A percentile compares a stretch with the other conserved stretches of the same genome.
phyloP scores from a whole-genome alignment of 2,329 filamentous ascomycete genomes.

The Geoglossum cookeanum region DNA sequence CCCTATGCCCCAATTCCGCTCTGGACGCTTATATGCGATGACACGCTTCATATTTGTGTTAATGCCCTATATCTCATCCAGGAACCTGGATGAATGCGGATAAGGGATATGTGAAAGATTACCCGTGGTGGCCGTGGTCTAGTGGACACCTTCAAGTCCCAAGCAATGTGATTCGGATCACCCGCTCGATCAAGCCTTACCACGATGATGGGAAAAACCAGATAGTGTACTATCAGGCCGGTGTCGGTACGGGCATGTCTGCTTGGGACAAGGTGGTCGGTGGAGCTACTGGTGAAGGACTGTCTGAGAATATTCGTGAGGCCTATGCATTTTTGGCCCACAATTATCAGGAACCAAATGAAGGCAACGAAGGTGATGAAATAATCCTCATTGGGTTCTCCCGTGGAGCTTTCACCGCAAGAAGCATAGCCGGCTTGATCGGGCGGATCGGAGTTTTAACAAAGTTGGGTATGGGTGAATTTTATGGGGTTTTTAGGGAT shows the following conservation, averaged over 20 bases:
- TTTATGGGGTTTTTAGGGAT: conserved; percentile 5
- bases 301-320: conserved; percentile 12
- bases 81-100: conserved; percentile 6
- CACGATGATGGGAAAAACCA: conserved; percentile 16
- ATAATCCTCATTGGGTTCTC: conserved; percentile 31
- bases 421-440: conserved; percentile 27
- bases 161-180: conserved; percentile 22
- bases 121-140: not conserved
- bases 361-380: conserved; percentile 24
- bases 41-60: not conserved
- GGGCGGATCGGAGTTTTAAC: conserved; percentile 23
- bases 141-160: conserved; percentile 10
- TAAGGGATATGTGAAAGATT: conserved; percentile 1
- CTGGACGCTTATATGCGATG: not conserved
- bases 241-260: conserved; percentile 17
- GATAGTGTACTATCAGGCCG: conserved; percentile 24
- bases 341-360: conserved; percentile 23
- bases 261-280: conserved; percentile 1
- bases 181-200: conserved; percentile 18
- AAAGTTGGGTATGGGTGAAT: conserved; percentile 1
- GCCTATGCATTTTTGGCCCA: conserved; percentile 29
- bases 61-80: not conserved
- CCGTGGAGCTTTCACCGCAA: conserved; percentile 27
- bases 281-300: conserved; percentile 4
- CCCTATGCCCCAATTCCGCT: not conserved